Conservation (phyloP, 805 yeast genomes). For the Lachancea thermotolerans region DNA sequence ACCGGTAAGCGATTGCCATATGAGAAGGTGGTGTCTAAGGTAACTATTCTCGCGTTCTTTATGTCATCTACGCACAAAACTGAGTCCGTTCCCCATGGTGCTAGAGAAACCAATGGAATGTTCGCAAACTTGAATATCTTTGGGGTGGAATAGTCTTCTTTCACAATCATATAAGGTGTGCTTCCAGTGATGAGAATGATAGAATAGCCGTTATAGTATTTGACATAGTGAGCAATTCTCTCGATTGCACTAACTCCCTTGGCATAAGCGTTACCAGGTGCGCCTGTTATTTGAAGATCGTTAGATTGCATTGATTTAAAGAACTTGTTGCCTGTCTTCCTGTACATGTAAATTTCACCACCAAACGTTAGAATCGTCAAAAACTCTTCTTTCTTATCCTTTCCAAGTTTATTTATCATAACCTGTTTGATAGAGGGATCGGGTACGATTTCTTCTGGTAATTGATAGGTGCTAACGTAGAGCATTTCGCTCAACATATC, state of each 20-base stretch:
- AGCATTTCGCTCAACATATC: conserved; percentile 36
- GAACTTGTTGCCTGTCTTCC: conserved; percentile 35
- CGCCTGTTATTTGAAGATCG: conserved; percentile 55
- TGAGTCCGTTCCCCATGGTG: conserved; percentile 32
- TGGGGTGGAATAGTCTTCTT: conserved; percentile 56
- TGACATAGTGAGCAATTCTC: conserved; percentile 55
- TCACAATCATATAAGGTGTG: conserved; percentile 62
- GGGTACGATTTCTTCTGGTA: conserved; percentile 41
- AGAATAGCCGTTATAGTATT: conserved; percentile 50
- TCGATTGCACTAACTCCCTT: conserved; percentile 58
- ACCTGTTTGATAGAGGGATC: conserved; percentile 72
- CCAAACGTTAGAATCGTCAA: conserved; percentile 70
- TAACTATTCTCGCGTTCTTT: conserved; percentile 55
- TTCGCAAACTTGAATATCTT: conserved; percentile 60
- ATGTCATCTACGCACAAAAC: conserved; percentile 66
- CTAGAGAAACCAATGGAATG: conserved; percentile 57
- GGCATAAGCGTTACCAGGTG: conserved; percentile 71
- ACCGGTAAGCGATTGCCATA: conserved; percentile 60
- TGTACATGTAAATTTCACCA: conserved; percentile 69
- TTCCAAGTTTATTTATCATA: conserved; percentile 59
- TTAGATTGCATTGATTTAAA: conserved; percentile 14
- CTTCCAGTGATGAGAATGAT: conserved; percentile 68
- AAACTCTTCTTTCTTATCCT: conserved; percentile 51
- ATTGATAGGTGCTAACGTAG: conserved; percentile 30
- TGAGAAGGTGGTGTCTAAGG: conserved; percentile 35